These are phyloP conservation scores for Hyphopichia wangnamkhiaoensis DNA, from an alignment of 1,139 yeast genomes.

Conservation along the genomic window DNA sequence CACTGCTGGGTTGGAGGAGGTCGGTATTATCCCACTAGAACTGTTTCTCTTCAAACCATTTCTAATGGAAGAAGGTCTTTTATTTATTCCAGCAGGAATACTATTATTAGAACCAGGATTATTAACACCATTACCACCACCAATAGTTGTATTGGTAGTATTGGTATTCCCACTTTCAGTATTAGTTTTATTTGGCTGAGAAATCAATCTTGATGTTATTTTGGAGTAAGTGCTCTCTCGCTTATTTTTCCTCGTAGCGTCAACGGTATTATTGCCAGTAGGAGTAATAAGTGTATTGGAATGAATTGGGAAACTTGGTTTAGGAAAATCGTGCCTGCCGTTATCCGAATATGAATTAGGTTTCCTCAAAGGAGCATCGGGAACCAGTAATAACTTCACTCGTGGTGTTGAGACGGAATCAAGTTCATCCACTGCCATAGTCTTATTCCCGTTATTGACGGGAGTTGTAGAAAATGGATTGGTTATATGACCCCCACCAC, in stretches of 20 bases:
- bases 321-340: constrained; percentile 32
- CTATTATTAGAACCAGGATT: constrained; percentile 10
- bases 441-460: constrained; percentile 11
- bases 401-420: constrained; percentile 48
- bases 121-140: constrained; percentile 7
- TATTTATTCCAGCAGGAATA: too few relatives aligned
- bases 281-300: constrained; percentile 3
- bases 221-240: constrained; percentile 40
- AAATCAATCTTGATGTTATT: constrained; percentile 54
- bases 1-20: not conserved
- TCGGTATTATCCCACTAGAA: constrained; percentile 14
- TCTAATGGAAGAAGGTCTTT: constrained; percentile 13
- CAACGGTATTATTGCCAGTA: constrained; percentile 6
- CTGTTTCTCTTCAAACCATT: constrained; percentile 29
- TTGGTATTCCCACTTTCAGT: constrained; percentile 7
- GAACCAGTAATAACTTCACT: constrained; percentile 39
- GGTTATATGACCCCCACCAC: constrained; percentile 14
- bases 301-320: constrained; percentile 32
- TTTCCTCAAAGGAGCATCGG: constrained; percentile 58
- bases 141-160: constrained; percentile 8
- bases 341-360: constrained; percentile 31
- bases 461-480: constrained; percentile 25
- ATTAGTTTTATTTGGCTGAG: constrained; percentile 37
- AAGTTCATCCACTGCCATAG: constrained; percentile 25
- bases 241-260: constrained; percentile 16